These are phyloP conservation scores for Cyberlindnera americana DNA, from an alignment of 805 yeast genomes.

Conservation along the genomic window DNA sequence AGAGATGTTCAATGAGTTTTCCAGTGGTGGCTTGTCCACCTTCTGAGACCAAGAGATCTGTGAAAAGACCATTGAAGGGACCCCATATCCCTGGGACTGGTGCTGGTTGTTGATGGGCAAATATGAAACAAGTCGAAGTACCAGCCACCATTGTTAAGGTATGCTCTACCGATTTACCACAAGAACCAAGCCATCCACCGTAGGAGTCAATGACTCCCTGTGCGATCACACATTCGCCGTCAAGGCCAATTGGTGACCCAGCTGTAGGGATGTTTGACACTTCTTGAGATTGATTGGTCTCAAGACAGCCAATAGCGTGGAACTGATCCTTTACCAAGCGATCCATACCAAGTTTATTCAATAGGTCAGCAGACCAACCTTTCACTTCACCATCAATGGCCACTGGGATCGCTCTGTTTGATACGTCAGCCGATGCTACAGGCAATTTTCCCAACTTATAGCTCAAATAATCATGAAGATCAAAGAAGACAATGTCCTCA, in stretches of 20 bases:
- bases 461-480: conserved; percentile 46
- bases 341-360: conserved; percentile 24
- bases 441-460: conserved; percentile 24
- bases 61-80: conserved; percentile 42
- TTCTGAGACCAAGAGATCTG: conserved; percentile 38
- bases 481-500: conserved; percentile 38
- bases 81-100: conserved; percentile 55
- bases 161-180: conserved; percentile 22
- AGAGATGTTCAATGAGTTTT: conserved; percentile 44
- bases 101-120: conserved; percentile 24
- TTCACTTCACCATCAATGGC: conserved; percentile 57
- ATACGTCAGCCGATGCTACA: conserved; percentile 6
- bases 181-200: conserved; percentile 47
- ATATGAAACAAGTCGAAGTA: conserved; percentile 54
- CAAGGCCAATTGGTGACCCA: conserved; percentile 30
- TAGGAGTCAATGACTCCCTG: conserved; percentile 61
- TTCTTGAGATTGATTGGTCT: conserved; percentile 2
- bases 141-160: conserved; percentile 55
- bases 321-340: conserved; percentile 14
- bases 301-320: conserved; percentile 32
- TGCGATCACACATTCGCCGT: conserved; percentile 22
- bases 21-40: conserved; percentile 63
- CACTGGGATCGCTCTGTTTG: conserved; percentile 18
- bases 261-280: conserved; percentile 25
- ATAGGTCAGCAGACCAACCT: conserved; percentile 43